Evolutionary conservation across 2,329 filamentous ascomycete species (phyloP).

Genomic region (Fusarium buharicum): DNA sequence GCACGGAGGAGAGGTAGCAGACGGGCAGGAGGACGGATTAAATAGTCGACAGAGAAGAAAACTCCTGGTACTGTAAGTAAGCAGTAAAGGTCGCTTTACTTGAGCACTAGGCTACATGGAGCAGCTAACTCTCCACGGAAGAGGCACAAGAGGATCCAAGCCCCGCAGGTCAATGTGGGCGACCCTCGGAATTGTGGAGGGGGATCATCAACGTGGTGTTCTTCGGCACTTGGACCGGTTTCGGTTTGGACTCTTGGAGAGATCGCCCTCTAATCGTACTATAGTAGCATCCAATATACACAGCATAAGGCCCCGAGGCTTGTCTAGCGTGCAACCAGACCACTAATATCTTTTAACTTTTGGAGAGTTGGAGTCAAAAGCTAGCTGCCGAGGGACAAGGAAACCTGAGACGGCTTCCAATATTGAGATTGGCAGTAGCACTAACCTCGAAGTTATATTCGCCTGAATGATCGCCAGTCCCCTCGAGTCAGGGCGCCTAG

Average conservation of each 20-base stretch:
- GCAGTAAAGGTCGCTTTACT: not conserved
- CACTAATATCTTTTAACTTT: not conserved
- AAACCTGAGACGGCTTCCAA: not conserved
- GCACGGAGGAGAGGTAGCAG: not conserved
- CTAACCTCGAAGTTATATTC: not conserved
- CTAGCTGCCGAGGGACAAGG: not conserved
- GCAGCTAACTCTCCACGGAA: constrained; percentile 7
- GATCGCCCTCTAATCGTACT: constrained; percentile 7
- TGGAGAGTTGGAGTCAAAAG: constrained; percentile 2
- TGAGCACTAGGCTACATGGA: not conserved
- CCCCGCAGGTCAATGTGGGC: constrained; percentile 30
- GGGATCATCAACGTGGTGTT: constrained; percentile 25
- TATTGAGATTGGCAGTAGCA: not conserved
- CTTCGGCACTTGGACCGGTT: constrained; percentile 30
- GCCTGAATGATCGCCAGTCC: not conserved
- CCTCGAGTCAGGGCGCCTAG: not conserved
- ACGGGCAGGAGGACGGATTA: constrained; percentile 23
- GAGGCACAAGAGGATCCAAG: not conserved
- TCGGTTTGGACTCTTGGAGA: constrained; percentile 10
- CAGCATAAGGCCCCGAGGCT: not conserved
- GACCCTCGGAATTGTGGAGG: constrained; percentile 24
- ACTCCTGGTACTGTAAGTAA: not conserved
- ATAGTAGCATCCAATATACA: constrained; percentile 4
- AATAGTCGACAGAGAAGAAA: constrained; percentile 17
- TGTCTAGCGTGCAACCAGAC: constrained; percentile 17